Evolutionary conservation across 805 yeast species (phyloP).

Genomic region (Nakazawaea ernobii): DNA sequence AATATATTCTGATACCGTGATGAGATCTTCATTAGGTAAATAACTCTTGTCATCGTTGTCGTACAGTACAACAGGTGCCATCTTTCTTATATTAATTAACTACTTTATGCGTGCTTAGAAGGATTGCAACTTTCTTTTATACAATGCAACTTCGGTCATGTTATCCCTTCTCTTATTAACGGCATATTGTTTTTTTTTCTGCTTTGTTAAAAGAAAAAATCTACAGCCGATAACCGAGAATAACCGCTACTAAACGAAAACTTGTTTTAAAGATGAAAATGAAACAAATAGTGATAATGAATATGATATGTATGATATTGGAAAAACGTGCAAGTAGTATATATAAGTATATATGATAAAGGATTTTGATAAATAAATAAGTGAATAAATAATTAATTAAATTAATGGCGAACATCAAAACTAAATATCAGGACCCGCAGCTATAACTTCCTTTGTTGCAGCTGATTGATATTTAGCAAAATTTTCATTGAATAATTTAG

Average conservation of each 20-base stretch:
- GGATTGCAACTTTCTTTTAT: no score
- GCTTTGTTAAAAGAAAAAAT: background rate
- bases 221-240: constrained; percentile 6
- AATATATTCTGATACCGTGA: constrained; percentile 37
- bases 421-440: constrained; percentile 80
- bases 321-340: no score
- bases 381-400: no score
- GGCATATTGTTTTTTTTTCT: background rate
- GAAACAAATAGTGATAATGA: no score
- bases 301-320: no score
- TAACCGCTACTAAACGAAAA: background rate
- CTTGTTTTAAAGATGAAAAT: no score
- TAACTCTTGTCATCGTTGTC: background rate
- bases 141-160: background rate
- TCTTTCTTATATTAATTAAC: background rate
- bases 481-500: constrained; percentile 75
- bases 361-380: background rate
- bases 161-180: background rate
- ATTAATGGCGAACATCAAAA: no score
- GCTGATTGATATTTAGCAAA: constrained; percentile 77
- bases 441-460: constrained; percentile 80
- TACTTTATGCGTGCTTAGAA: background rate
- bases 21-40: constrained; percentile 3
- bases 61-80: constrained; percentile 4
- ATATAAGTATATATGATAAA: no score